These are phyloP conservation scores for Candolleomyces efflorescens DNA, from an alignment of 768 basidiomycete species.

Conservation along the genomic window DNA sequence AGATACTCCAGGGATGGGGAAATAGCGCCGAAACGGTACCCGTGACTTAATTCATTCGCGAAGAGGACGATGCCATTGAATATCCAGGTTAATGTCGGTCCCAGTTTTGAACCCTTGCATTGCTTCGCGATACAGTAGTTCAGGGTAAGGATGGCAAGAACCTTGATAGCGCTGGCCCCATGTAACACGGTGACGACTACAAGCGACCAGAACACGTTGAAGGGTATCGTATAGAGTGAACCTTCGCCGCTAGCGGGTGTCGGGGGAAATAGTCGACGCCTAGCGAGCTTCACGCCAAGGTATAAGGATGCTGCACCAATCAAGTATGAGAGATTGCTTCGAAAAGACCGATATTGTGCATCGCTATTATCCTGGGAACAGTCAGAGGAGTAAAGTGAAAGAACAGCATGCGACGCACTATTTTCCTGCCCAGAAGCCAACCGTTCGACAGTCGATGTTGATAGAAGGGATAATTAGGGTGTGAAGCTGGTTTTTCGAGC, in stretches of 20 bases:
- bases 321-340: conserved; percentile 71
- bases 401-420: conserved; percentile 10
- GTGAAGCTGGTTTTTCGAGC: conserved; percentile 44
- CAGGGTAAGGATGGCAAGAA: conserved; percentile 59
- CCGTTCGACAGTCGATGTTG: conserved; percentile 55
- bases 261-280: conserved; percentile 26
- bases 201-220: conserved; percentile 57
- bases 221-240: conserved; percentile 41
- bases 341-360: conserved; percentile 84
- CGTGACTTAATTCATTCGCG: conserved; percentile 67
- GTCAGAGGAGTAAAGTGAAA: neutral
- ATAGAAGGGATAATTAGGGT: conserved; percentile 72
- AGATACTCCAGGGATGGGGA: conserved; percentile 51
- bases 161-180: conserved; percentile 76
- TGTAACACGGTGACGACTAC: conserved; percentile 72
- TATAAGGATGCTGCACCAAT: conserved; percentile 44
- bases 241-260: conserved; percentile 18
- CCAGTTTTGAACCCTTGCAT: conserved; percentile 36
- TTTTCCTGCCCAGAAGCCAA: conserved; percentile 77
- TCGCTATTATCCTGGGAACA: conserved; percentile 83
- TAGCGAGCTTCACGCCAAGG: conserved; percentile 51
- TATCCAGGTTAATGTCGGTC: conserved; percentile 63
- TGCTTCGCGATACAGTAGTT: conserved; percentile 67
- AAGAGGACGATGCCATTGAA: conserved; percentile 77
- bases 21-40: conserved; percentile 64